Conservation (phyloP, 164 flowering plant species). For the Annona cherimola region DNA sequence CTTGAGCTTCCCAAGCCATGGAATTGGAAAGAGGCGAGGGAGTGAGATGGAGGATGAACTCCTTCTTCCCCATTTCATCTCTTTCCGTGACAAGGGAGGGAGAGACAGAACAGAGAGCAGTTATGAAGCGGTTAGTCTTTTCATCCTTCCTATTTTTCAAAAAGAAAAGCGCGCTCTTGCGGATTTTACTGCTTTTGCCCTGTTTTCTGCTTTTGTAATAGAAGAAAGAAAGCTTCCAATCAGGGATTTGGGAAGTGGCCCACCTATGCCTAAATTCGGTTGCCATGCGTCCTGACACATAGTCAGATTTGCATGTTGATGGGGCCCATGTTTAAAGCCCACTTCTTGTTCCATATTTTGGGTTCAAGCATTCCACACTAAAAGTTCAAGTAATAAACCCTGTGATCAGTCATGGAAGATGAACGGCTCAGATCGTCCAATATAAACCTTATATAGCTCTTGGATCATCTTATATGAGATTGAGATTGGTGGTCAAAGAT, state of each 20-base stretch:
- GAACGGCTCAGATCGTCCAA: background rate
- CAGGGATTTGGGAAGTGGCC: background rate
- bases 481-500: too few relatives aligned
- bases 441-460: background rate
- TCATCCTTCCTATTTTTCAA: background rate
- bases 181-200: background rate
- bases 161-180: conserved; percentile 3
- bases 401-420: background rate
- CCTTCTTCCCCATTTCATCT: conserved; percentile 44
- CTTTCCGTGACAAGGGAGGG: background rate
- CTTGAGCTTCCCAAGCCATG: conserved; percentile 70
- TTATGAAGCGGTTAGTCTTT: background rate
- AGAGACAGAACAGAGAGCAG: background rate
- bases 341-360: too few relatives aligned
- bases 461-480: too few relatives aligned
- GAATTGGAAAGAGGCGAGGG: conserved; percentile 43
- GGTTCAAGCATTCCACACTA: background rate
- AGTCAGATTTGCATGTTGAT: background rate
- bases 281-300: background rate
- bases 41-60: conserved; percentile 30
- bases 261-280: background rate
- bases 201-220: background rate
- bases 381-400: background rate
- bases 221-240: background rate
- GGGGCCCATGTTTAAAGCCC: background rate